Percentiles rank a stretch among this genome's conserved stretches.
These are phyloP conservation scores for Penicillium sp. DNA, from an alignment of 2,329 filamentous ascomycete genomes.

Conservation along the genomic window DNA sequence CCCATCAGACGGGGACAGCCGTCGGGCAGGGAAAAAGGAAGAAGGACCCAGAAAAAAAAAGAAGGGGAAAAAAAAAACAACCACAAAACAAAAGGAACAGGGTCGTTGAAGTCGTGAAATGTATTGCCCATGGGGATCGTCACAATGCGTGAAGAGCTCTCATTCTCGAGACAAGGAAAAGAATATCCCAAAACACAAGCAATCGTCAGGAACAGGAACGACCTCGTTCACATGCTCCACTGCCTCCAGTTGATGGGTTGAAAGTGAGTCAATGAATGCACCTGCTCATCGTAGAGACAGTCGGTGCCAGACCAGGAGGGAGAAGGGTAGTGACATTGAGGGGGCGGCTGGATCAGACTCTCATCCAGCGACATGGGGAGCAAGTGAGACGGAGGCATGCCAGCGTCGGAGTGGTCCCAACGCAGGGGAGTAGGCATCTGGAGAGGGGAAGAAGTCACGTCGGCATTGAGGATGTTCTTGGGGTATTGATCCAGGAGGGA, in stretches of 20 bases:
- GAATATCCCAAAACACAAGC: no score
- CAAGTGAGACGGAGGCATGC: slow-evolving; percentile 28
- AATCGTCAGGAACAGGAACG: no score
- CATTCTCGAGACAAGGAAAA: no score
- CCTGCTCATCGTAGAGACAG: slow-evolving; percentile 21
- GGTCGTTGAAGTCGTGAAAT: no score
- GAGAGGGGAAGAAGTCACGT: slow-evolving; percentile 31
- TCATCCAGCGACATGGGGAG: slow-evolving; percentile 31
- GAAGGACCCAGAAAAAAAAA: no score
- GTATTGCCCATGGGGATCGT: no score
- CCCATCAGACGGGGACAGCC: no score
- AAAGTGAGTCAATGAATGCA: slow-evolving; percentile 19
- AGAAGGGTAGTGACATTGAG: slow-evolving; percentile 23
- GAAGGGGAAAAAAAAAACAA: no score
- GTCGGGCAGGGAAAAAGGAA: no score
- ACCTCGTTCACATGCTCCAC: slow-evolving; percentile 13
- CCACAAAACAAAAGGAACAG: no score
- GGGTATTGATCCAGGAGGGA: slow-evolving; percentile 32
- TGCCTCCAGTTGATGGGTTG: slow-evolving; percentile 19
- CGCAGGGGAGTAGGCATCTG: slow-evolving; percentile 28
- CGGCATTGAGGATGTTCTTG: slow-evolving; percentile 27
- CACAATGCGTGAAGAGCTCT: no score
- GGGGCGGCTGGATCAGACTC: slow-evolving; percentile 30
- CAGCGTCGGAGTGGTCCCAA: slow-evolving; percentile 30
- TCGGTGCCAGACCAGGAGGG: slow-evolving; percentile 20